A percentile compares a stretch with the other conserved stretches of the same genome.
Evolutionary conservation across 805 yeast genomes (phyloP).

Genomic region (Candida manassasensis): DNA sequence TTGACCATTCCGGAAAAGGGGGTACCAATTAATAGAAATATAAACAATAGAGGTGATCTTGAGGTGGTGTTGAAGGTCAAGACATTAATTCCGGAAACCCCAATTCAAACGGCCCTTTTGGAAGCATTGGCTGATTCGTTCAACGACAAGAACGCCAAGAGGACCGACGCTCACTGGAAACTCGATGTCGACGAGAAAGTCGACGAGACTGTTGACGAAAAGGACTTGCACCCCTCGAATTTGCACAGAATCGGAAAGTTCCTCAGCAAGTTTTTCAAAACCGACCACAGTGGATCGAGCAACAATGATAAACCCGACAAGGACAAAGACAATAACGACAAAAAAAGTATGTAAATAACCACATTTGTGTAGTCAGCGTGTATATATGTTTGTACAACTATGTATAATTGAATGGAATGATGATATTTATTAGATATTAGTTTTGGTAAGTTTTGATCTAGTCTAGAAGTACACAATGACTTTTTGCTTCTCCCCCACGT

Average conservation of each 20-base stretch:
- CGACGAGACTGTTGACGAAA: slow-evolving; percentile 26
- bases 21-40: slow-evolving; percentile 58
- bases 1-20: slow-evolving; percentile 84
- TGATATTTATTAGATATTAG: too few relatives aligned
- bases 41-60: slow-evolving; percentile 70
- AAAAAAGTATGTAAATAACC: slow-evolving; percentile 10
- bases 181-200: slow-evolving; percentile 25
- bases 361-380: slow-evolving; percentile 2
- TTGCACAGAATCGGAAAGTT: slow-evolving; percentile 55
- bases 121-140: slow-evolving; percentile 94
- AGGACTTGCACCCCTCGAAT: slow-evolving; percentile 44
- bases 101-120: slow-evolving; percentile 80
- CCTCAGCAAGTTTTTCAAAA: slow-evolving; percentile 53
- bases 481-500: slow-evolving; percentile 11
- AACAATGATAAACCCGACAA: slow-evolving; percentile 5
- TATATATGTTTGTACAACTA: slow-evolving; percentile 4
- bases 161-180: slow-evolving; percentile 48
- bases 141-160: slow-evolving; percentile 72
- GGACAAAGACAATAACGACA: slow-evolving; percentile 7
- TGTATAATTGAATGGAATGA: too few relatives aligned
- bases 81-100: slow-evolving; percentile 69
- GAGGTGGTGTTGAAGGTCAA: slow-evolving; percentile 68
- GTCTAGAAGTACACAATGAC: slow-evolving; percentile 3
- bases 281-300: slow-evolving; percentile 17
- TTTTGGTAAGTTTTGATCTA: too few relatives aligned